Conservation (phyloP, 2,329 filamentous ascomycete genomes). For the Fusarium sp. region DNA sequence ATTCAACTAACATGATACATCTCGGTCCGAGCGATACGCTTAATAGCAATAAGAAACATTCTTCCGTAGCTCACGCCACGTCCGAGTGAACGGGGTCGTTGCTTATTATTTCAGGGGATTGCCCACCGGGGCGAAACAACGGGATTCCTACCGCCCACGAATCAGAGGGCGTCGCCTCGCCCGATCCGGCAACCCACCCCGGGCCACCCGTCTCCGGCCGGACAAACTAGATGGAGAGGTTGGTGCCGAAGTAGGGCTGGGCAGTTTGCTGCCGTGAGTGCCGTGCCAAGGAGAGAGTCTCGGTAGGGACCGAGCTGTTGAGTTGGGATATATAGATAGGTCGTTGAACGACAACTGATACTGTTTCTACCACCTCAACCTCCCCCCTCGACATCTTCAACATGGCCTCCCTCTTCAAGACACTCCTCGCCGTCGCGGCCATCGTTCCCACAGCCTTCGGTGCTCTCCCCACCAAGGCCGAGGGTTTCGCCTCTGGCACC, state of each 20-base stretch:
- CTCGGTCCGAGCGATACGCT: background rate
- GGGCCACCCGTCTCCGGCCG: background rate
- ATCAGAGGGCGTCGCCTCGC: conserved; percentile 17
- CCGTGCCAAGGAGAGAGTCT: conserved; percentile 31
- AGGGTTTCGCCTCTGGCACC: conserved; percentile 58
- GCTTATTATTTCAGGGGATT: conserved; percentile 16
- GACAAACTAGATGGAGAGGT: conserved; percentile 5
- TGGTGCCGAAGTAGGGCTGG: conserved; percentile 20
- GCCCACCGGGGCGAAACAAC: conserved; percentile 19
- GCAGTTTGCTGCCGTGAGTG: conserved; percentile 23
- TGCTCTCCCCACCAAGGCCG: conserved; percentile 48
- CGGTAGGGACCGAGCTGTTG: conserved; percentile 8
- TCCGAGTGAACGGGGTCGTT: conserved; percentile 19
- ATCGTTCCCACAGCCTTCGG: conserved; percentile 33
- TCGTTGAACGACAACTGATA: background rate
- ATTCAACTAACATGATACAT: background rate
- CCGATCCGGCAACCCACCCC: conserved; percentile 31
- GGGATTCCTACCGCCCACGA: conserved; percentile 26
- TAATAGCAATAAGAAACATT: background rate
- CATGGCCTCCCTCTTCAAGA: conserved; percentile 37
- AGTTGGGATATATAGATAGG: conserved; percentile 9
- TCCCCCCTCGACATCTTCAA: background rate
- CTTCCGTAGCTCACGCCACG: background rate
- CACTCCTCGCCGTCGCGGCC: conserved; percentile 31
- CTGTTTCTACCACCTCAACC: conserved; percentile 13